Base-by-base conservation (phyloP, 2,329 filamentous ascomycete species). In the Exophiala dermatitidis region DNA sequence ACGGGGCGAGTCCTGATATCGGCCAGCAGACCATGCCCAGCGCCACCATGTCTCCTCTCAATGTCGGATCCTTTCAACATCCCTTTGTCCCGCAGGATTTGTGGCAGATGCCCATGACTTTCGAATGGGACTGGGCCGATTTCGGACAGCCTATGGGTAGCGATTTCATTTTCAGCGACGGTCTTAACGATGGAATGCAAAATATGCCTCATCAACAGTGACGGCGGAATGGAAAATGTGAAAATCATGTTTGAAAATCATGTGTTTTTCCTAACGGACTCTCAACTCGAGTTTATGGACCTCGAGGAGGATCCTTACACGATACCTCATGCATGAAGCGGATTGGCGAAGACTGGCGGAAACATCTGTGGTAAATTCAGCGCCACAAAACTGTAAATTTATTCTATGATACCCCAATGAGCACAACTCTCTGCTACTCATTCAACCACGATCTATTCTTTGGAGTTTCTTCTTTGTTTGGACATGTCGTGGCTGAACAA, bases 81-180 rank as follows among this genome's bases (percentile, higher is more conserved):
- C 90, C 90, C 0, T 85, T 95, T 64, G 82, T 97, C 26, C 91
- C 93, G 3, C 89, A 91, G 63, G 93, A 97, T 70, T 71, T 97
- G 29, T 98, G 93, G 83, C 86, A 91, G 68, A 84, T 97, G 81
- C 90, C 91, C 1, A 95, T 95, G 84, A 94, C 88, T 2, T 78
- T 97, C 26, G 91, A 97, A 67, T 96, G 90, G 90, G 89, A 86
- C 60, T 87, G 83, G 84, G 80, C 72, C 2, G 73, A 75, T 26
- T 59, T 61, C 45, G 52, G 54, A 5, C 54, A 57, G 29, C 42
- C 50, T 12, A 46, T 45, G 12, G 58, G 48, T 47, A 54, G 58
- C 42, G 56, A 61, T 48, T 57, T 61, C 34, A 48, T 61, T 43
- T 52, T 59, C 37, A 54, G 44, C 38, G 57, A 59, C 45, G 40